Evolutionary conservation across 1,139 yeast species (phyloP).

Genomic region (Geotrichum restrictum): DNA sequence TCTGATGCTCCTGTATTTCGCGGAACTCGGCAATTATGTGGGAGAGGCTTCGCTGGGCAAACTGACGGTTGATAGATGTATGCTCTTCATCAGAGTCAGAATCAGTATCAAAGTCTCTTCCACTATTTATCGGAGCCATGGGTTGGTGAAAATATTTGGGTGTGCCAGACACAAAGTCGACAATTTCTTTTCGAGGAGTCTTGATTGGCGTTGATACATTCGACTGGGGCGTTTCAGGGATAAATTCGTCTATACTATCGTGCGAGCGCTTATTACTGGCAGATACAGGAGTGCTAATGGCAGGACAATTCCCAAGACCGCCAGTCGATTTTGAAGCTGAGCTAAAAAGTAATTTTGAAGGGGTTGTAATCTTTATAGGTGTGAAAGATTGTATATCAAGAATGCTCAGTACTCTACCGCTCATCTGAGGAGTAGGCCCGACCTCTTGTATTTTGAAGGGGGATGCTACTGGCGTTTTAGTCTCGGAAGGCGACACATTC

Average conservation of each 20-base stretch:
- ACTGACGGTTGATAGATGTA: conserved; percentile 14
- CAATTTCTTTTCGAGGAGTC: conserved; percentile 4
- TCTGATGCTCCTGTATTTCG: conserved; percentile 28
- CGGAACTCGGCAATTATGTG: conserved; percentile 23
- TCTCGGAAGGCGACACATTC: neutral
- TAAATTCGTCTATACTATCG: neutral
- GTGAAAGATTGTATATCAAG: conserved; percentile 47
- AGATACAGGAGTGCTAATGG: conserved; percentile 4
- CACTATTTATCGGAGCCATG: neutral
- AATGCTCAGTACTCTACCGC: conserved; percentile 64
- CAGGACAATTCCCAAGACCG: conserved; percentile 12
- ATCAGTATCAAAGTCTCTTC: neutral
- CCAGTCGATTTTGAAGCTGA: conserved; percentile 1
- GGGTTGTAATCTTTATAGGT: conserved; percentile 19
- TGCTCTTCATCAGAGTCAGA: conserved; percentile 17
- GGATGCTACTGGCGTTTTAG: conserved; percentile 3
- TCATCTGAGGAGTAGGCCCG: conserved; percentile 75
- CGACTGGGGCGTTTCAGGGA: conserved; percentile 1
- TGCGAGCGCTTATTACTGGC: conserved; percentile 1
- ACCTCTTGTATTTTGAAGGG: conserved; percentile 40
- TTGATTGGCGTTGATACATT: neutral
- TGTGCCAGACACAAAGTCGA: conserved; percentile 9
- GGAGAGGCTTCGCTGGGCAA: conserved; percentile 19
- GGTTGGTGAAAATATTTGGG: conserved; percentile 19
- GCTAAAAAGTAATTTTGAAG: neutral